These are phyloP conservation scores for Aspergillus piperis DNA, from an alignment of 2,329 filamentous ascomycete genomes.

Conservation along the genomic window DNA sequence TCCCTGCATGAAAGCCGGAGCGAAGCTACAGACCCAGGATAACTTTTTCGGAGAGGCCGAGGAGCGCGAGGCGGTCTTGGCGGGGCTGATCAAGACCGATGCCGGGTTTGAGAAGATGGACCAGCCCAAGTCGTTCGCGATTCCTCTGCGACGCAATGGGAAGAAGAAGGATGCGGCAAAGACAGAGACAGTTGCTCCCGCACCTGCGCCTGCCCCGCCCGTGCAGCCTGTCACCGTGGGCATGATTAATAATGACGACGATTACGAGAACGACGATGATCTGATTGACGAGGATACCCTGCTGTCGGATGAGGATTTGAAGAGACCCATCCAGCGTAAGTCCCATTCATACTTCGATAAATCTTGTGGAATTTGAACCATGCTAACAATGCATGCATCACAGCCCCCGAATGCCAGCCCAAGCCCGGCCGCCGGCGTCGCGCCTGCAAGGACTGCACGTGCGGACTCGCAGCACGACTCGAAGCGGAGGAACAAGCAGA, in stretches of 20 bases:
- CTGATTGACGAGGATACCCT: conserved; percentile 57
- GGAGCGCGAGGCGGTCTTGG: conserved; percentile 72
- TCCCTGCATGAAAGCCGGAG: conserved; percentile 47
- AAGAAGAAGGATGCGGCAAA: conserved; percentile 54
- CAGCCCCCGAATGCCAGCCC: conserved; percentile 82
- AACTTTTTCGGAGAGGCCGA: conserved; percentile 21
- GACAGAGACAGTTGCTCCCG: conserved; percentile 7
- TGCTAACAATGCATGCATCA: conserved; percentile 12
- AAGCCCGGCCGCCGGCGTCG: conserved; percentile 77
- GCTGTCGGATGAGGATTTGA: conserved; percentile 80
- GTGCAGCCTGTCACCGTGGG: conserved; percentile 13
- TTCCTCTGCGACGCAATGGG: conserved; percentile 65
- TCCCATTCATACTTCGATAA: conserved; percentile 25
- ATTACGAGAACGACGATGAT: conserved; percentile 22
- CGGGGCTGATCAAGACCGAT: conserved; percentile 67
- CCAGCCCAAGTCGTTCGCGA: conserved; percentile 54
- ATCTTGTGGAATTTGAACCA: neutral
- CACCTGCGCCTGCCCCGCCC: conserved; percentile 2
- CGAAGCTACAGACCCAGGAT: conserved; percentile 25
- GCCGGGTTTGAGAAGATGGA: conserved; percentile 75
- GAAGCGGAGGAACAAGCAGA: conserved; percentile 79
- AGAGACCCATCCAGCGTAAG: conserved; percentile 78
- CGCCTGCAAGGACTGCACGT: conserved; percentile 97
- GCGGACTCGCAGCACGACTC: conserved; percentile 81
- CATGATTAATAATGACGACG: conserved; percentile 11